Conservation (phyloP, 2,329 filamentous ascomycete species). For the Claviceps humidiphila region DNA sequence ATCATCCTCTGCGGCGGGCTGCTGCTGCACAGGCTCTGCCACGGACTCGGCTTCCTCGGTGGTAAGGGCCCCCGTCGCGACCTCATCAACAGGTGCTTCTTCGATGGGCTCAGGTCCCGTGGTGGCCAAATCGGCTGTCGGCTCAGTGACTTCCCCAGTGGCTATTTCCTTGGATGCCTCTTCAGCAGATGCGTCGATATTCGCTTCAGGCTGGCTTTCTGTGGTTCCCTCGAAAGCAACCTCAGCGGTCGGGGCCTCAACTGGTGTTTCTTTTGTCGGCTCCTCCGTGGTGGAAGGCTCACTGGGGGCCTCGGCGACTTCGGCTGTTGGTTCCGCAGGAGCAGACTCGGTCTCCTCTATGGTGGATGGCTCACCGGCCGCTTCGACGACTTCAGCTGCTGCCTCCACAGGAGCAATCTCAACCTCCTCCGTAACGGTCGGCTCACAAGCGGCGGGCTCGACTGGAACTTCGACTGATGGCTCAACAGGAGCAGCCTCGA, state of each 20-base stretch:
- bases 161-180: neutral
- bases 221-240: neutral
- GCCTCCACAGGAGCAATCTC: neutral
- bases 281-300: neutral
- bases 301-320: neutral
- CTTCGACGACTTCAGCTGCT: neutral
- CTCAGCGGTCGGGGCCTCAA: neutral
- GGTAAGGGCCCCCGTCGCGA: neutral
- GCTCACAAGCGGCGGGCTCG: too few species aligned
- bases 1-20: neutral
- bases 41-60: neutral
- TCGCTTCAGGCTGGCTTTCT: neutral
- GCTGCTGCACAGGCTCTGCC: neutral
- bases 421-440: neutral
- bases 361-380: too few species aligned
- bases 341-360: neutral
- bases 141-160: neutral
- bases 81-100: neutral
- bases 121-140: neutral
- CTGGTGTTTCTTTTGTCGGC: neutral
- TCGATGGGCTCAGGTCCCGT: neutral
- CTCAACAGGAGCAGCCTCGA: neutral
- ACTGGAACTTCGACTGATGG: neutral
- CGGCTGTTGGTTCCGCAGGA: neutral
- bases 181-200: constrained; percentile 2